Base-by-base conservation (phyloP, 306 rosid genomes). In the Ochetophila trinervis region DNA sequence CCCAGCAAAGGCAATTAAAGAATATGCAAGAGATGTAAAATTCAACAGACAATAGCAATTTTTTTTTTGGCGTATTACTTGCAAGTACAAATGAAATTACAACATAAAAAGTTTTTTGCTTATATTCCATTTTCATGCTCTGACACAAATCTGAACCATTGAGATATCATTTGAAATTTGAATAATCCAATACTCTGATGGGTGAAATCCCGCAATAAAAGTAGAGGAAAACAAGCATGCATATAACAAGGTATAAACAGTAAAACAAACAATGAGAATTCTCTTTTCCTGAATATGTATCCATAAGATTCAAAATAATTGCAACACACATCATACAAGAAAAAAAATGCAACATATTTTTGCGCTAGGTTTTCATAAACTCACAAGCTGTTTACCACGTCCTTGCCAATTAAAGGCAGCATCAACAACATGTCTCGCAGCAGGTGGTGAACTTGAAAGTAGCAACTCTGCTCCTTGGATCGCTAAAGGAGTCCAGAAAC, bases 331-430 rank as follows among this genome's bases (percentile, higher is more conserved):
- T 27, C 67, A 34, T n/a, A 10, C 21, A 50, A 68, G 54, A 56
- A 50, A 68, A 58, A 56, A 50, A 10, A 32, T 50, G 6, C 44
- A 45, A 47, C 59, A 69, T 34, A 32, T 36, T 21, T 20, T 40
- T 37, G 42, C 32, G 40, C 30, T 67, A 71, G 61, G 49, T 60
- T 60, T 27, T 22, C 36, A 27, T 15, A 53, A 63, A 71, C 89
- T 70, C 59, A 93, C 99, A 95, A 89, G 84, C 78, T 87, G 95
- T 86, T 70, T 87, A 47, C 96, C 97, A 74, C 75, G 97, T 24
- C 85, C 87, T 49, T 68, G 99, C 75, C 85, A 75, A 76, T 87
- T 90, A 69, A 93, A 90, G 40, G 99, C 96, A 24, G 86, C 76
- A 74, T 70, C 24, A 68, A 76, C 76, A 66, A 90, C 86, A 84